Percentiles rank a stretch among this genome's conserved stretches.
These are phyloP conservation scores for Lepidium aucheri DNA, from an alignment of 345 rosid species.

Conservation along the genomic window DNA sequence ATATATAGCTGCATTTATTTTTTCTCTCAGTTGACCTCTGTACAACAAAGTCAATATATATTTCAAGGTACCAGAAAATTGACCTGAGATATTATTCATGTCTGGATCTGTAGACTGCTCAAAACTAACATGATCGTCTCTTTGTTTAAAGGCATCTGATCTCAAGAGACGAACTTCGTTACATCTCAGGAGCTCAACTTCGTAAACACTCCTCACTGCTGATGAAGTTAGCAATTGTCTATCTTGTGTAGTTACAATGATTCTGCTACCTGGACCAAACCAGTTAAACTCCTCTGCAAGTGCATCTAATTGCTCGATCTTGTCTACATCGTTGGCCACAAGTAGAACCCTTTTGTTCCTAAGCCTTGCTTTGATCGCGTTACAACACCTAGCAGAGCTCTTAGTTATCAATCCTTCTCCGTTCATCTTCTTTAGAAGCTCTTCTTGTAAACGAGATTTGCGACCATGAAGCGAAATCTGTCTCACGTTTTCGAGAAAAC, in stretches of 20 bases:
- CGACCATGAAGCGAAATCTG: neutral
- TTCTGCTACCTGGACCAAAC: conserved; percentile 2
- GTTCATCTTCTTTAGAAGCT: conserved; percentile 21
- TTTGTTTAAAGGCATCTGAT: conserved; percentile 13
- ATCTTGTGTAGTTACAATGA: conserved; percentile 24
- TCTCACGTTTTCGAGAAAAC: conserved; percentile 21
- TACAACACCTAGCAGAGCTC: neutral
- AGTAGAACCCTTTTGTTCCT: conserved; percentile 21
- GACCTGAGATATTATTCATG: neutral
- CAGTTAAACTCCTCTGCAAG: conserved; percentile 17
- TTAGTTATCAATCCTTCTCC: conserved; percentile 18
- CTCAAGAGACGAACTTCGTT: conserved; percentile 19
- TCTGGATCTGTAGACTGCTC: conserved; percentile 1
- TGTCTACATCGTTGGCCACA: conserved; percentile 25
- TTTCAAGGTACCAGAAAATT: neutral
- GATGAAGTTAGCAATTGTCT: conserved; percentile 15
- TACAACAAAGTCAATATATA: conserved; percentile 11
- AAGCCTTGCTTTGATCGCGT: conserved; percentile 17
- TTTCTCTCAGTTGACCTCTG: conserved; percentile 6
- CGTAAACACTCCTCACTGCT: conserved; percentile 14
- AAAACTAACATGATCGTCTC: conserved; percentile 10
- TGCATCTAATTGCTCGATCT: conserved; percentile 19
- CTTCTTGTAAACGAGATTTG: conserved; percentile 3
- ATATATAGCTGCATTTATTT: neutral
- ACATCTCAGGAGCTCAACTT: conserved; percentile 15